Percentiles rank a stretch among this genome's conserved stretches.
Conservation (phyloP, 768 basidiomycete species). For the Amanita fuliginea region DNA sequence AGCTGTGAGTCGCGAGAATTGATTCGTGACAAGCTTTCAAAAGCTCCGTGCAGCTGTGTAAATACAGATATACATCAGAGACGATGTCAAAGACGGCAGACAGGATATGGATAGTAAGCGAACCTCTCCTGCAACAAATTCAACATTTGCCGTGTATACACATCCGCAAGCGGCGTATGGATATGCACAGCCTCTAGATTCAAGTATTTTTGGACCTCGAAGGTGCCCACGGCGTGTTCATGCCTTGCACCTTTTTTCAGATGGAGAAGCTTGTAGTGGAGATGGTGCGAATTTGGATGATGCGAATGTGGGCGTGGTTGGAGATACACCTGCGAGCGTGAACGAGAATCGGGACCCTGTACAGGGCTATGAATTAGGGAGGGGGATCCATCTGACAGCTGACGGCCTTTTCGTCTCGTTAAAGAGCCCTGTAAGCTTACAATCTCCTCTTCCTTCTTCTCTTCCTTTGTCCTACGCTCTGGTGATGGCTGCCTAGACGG, state of each 20-base stretch:
- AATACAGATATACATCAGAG: too few species aligned
- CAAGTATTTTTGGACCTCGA: slow-evolving; percentile 61
- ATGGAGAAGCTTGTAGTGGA: slow-evolving; percentile 26
- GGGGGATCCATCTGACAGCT: not conserved
- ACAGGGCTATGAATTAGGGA: not conserved
- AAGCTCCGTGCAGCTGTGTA: slow-evolving; percentile 38
- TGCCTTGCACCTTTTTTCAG: slow-evolving; percentile 15
- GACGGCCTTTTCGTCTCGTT: not conserved
- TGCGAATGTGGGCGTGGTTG: slow-evolving; percentile 8
- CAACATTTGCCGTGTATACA: slow-evolving; percentile 31
- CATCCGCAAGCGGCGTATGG: slow-evolving; percentile 34
- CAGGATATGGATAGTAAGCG: not conserved
- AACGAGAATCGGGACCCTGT: not conserved
- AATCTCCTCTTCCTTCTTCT: not conserved
- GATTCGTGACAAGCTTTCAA: slow-evolving; percentile 30
- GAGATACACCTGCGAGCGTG: not conserved
- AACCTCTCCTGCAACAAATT: slow-evolving; percentile 36
- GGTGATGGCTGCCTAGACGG: slow-evolving; percentile 21
- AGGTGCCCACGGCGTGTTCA: slow-evolving; percentile 59
- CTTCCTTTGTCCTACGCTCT: not conserved
- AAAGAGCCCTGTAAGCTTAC: not conserved
- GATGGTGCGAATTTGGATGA: slow-evolving; percentile 14
- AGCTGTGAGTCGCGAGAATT: slow-evolving; percentile 30
- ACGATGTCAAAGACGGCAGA: not conserved
- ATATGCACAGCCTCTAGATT: slow-evolving; percentile 50